A percentile compares a stretch with the other conserved stretches of the same genome.
phyloP scores from a whole-genome alignment of 2,329 filamentous ascomycete genomes.

The Exophiala bonariae region DNA sequence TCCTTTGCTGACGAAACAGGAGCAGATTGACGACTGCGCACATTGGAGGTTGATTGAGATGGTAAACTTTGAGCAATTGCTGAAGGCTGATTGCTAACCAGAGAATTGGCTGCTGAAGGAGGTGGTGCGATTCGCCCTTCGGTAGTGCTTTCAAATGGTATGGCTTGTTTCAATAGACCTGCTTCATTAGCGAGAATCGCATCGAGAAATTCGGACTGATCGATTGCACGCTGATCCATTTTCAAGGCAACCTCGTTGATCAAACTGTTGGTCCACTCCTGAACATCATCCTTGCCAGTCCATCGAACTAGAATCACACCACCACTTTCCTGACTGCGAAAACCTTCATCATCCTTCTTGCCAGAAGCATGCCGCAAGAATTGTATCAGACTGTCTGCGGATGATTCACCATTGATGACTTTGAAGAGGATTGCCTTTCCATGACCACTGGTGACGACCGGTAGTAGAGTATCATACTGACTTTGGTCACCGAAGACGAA shows the following conservation, averaged over 20 bases:
- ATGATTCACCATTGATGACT: conserved; percentile 63
- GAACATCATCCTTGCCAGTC: conserved; percentile 57
- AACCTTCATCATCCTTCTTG: conserved; percentile 66
- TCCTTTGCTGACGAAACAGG: conserved; percentile 35
- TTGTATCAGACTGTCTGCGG: conserved; percentile 71
- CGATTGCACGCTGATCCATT: conserved; percentile 78
- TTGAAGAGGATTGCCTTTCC: conserved; percentile 76
- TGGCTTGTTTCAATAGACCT: conserved; percentile 65
- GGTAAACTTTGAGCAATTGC: too few species aligned
- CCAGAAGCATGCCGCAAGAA: conserved; percentile 75
- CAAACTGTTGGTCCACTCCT: conserved; percentile 70
- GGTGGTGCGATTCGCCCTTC: conserved; percentile 20
- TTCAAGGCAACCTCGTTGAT: conserved; percentile 67
- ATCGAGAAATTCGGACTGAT: conserved; percentile 89
- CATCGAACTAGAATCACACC: conserved; percentile 75
- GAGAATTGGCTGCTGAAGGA: conserved; percentile 16
- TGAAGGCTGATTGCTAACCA: background rate
- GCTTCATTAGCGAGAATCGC: conserved; percentile 82
- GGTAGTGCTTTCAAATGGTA: conserved; percentile 52
- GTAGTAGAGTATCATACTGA: conserved; percentile 74
- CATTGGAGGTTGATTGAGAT: background rate
- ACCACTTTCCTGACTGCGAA: conserved; percentile 65
- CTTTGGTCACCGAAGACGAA: conserved; percentile 80
- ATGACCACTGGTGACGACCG: conserved; percentile 73
- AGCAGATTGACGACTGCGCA: conserved; percentile 7